phyloP scores from a whole-genome alignment of 805 yeast species.

The Kodamaea hsintzibuensis region DNA sequence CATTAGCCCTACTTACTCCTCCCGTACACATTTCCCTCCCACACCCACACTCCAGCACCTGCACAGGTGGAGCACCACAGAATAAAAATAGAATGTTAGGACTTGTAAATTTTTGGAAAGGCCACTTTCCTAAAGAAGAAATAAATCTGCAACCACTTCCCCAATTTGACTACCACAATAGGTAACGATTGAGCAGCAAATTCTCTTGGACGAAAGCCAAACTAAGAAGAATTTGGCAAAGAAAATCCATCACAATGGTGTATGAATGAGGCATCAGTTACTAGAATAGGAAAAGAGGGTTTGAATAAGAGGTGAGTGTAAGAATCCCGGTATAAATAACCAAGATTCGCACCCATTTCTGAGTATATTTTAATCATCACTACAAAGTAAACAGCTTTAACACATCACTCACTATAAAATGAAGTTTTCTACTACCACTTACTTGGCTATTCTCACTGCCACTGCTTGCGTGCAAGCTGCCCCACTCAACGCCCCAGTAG shows the following conservation, averaged over 20 bases:
- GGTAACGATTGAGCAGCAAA: neutral
- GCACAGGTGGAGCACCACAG: too few relatives aligned
- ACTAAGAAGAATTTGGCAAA: neutral
- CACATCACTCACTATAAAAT: slow-evolving; percentile 19
- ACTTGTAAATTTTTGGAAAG: neutral
- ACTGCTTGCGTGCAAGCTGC: slow-evolving; percentile 39
- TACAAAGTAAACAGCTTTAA: neutral
- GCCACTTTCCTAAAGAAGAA: neutral
- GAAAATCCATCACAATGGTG: neutral
- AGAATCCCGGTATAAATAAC: slow-evolving; percentile 2
- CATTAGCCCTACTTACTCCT: too few relatives aligned
- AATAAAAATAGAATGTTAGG: neutral
- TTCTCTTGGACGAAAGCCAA: too few relatives aligned
- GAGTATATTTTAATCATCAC: slow-evolving; percentile 3
- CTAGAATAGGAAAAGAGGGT: slow-evolving; percentile 5
- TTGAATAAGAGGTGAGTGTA: neutral
- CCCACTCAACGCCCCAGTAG: slow-evolving; percentile 15
- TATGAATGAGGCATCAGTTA: neutral
- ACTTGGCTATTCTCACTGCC: slow-evolving; percentile 41
- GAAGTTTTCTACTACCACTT: slow-evolving; percentile 43
- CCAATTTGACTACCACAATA: neutral
- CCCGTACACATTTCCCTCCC: too few relatives aligned
- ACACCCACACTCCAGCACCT: too few relatives aligned
- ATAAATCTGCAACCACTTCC: neutral
- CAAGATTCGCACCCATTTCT: neutral